Conservation (phyloP, 2,329 filamentous ascomycete genomes). For the Emmonsiellopsis sp. region DNA sequence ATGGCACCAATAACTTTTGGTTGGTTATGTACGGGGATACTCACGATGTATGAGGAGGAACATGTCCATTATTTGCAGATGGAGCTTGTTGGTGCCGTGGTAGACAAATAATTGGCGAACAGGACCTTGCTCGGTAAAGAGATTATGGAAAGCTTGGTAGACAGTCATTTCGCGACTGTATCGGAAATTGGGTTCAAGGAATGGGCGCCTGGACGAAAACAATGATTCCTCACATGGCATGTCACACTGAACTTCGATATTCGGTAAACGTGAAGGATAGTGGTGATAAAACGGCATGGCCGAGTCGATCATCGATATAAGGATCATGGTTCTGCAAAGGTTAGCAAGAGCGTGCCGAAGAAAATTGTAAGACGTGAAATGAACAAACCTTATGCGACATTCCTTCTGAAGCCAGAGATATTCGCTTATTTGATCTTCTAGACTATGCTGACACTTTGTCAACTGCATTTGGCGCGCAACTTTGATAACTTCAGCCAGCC, state of each 20-base stretch:
- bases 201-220: constrained; percentile 33
- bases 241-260: constrained; percentile 34
- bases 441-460: constrained; percentile 26
- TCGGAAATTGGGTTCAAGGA: constrained; percentile 30
- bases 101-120: constrained; percentile 7
- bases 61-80: constrained; percentile 29
- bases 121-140: constrained; percentile 24
- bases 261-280: constrained; percentile 32
- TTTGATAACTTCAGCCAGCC: constrained; percentile 35
- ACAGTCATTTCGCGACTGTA: constrained; percentile 27
- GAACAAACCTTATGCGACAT: constrained; percentile 31
- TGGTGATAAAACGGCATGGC: constrained; percentile 38
- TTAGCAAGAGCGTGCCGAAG: neutral
- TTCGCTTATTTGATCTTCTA: constrained; percentile 29
- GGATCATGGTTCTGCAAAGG: constrained; percentile 25
- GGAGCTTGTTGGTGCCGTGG: constrained; percentile 10
- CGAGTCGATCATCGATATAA: constrained; percentile 34
- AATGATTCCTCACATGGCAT: constrained; percentile 33
- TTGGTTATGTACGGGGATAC: constrained; percentile 3
- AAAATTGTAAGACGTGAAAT: neutral
- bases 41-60: constrained; percentile 35
- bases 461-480: constrained; percentile 31
- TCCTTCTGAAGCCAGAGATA: constrained; percentile 36
- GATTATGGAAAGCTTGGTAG: constrained; percentile 28
- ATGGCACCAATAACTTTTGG: neutral